Evolutionary conservation across 192 early-diverging fungal species (phyloP).

Genomic region (Rhizophagus sp.): DNA sequence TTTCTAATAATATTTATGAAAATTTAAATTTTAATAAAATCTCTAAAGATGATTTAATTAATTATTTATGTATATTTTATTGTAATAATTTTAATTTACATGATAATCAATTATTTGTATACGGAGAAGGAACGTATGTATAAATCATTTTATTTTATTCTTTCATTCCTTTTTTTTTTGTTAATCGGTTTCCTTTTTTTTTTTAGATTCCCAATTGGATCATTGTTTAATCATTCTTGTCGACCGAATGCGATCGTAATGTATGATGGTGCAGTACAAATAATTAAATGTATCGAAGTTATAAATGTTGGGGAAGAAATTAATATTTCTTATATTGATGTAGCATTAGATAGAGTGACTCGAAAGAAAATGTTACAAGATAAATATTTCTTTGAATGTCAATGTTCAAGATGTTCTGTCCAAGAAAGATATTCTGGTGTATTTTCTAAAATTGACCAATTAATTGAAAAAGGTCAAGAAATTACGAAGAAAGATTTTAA

Average conservation of each 20-base stretch:
- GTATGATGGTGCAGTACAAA: slow-evolving; percentile 52
- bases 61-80: slow-evolving; percentile 56
- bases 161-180: not conserved
- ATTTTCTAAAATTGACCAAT: slow-evolving; percentile 16
- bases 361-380: slow-evolving; percentile 37
- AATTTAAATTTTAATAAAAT: slow-evolving; percentile 3
- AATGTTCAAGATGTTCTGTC: slow-evolving; percentile 42
- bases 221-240: slow-evolving; percentile 71
- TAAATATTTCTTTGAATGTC: slow-evolving; percentile 55
- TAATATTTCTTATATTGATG: slow-evolving; percentile 62
- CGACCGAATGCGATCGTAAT: slow-evolving; percentile 60
- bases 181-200: not conserved
- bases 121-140: slow-evolving; percentile 60
- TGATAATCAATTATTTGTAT: slow-evolving; percentile 59
- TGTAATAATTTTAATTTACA: slow-evolving; percentile 67
- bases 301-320: slow-evolving; percentile 56
- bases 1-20: not conserved
- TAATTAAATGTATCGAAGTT: slow-evolving; percentile 53
- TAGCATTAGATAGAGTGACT: slow-evolving; percentile 34
- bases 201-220: slow-evolving; percentile 51
- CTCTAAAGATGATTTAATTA: slow-evolving; percentile 37
- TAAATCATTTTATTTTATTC: not conserved
- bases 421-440: not conserved
- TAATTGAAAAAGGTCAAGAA: not conserved
- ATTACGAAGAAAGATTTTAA: not conserved